Conservation (phyloP, 2,329 filamentous ascomycete species). For the Cytospora leucostoma region DNA sequence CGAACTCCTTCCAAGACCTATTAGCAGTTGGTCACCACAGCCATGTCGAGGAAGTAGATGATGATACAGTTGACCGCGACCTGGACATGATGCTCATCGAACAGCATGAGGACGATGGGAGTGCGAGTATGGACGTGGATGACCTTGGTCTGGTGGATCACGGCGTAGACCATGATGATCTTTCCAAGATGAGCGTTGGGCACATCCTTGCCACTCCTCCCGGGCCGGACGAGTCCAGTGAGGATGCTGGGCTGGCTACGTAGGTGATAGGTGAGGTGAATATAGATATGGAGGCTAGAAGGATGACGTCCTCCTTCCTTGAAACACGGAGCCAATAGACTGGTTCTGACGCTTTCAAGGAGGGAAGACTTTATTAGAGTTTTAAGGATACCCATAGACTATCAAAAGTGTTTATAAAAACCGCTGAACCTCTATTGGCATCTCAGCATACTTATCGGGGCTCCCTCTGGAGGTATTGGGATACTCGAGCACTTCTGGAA, state of each 20-base stretch:
- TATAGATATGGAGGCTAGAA: neutral
- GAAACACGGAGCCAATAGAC: neutral
- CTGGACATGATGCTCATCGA: constrained; percentile 53
- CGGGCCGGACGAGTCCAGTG: constrained; percentile 15
- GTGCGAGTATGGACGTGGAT: constrained; percentile 29
- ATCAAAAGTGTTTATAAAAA: neutral
- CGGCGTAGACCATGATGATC: constrained; percentile 18
- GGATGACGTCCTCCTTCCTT: neutral
- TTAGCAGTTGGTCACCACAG: constrained; percentile 45
- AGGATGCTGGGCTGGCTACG: constrained; percentile 2
- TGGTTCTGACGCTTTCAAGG: neutral
- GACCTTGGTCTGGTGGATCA: constrained; percentile 7
- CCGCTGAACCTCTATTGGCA: neutral
- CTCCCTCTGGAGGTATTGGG: too few species aligned
- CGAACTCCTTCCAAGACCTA: constrained; percentile 55
- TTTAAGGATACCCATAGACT: constrained; percentile 15
- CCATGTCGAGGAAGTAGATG: constrained; percentile 28
- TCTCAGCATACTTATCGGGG: too few species aligned
- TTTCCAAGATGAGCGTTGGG: constrained; percentile 31
- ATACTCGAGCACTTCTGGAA: neutral
- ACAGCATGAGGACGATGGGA: constrained; percentile 45
- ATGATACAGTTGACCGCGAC: constrained; percentile 47
- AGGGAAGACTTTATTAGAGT: neutral
- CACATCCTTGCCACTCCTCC: constrained; percentile 28
- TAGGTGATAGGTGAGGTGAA: neutral